Base-by-base conservation (phyloP, 2,329 filamentous ascomycete genomes). In the Microsporum audouinii region DNA sequence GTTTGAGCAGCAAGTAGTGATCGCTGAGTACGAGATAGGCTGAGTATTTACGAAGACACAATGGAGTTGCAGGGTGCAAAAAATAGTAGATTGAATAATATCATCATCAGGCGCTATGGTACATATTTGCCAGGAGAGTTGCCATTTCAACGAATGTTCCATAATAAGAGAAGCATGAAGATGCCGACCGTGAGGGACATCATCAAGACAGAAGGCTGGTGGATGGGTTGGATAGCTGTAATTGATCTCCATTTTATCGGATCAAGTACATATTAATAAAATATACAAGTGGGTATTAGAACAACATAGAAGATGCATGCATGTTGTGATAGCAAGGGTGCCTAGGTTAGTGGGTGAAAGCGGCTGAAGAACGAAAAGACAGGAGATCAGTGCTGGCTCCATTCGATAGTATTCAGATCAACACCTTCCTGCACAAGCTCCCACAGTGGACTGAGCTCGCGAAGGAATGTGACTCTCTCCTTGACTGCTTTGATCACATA, bases 361-460 rank as follows among this genome's bases (percentile, higher is more conserved):
- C 8, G 31, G 41, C 2, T 4, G 6, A 33, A n/a, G 55, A 2
- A 33, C n/a, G 41, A 43, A 29, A 27, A 23, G 55, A 29, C 5
- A 2, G 5, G n/a, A 27, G 14, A 34, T 82, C 79, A 97, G 76
- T 99, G 94, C 79, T 96, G 91, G 72, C 88, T 95, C 94, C 94
- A 99, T 77, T 99, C 87, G 70, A 99, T 99, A 49, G 90, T 96
- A 76, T 95, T 89, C 67, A 99, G 78, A 71, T 96, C 94, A 65
- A 99, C 84, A 14, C 94, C 94, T 74, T 99, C 94, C 77, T 99
- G 94, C 10, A 99, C 94, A 66, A 99, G 78, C 77, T 99, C 94
- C 94, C 94, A 99, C 61, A 99, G 78, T 43, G 94, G 94, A 72
- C 91, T 96, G 66, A 99, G 80, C 78, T 99, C 94, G 68, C 94